A percentile compares a stretch with the other conserved stretches of the same genome.
These are phyloP conservation scores for Fusarium guadeloupense DNA, from an alignment of 2,329 filamentous ascomycete species.

Conservation along the genomic window DNA sequence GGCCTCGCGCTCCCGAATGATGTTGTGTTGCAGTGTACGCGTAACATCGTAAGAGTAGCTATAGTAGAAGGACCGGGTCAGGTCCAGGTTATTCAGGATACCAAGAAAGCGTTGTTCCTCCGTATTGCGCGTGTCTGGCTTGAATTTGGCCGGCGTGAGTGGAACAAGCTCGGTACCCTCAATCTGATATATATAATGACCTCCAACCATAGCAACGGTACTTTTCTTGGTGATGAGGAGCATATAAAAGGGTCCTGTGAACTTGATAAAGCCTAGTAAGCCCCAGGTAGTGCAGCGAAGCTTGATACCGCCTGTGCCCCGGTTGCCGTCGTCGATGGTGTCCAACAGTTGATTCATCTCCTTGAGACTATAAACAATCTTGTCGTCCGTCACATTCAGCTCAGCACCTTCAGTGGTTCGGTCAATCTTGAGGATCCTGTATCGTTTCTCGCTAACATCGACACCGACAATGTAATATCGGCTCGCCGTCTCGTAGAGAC, in stretches of 20 bases:
- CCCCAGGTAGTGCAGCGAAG: slow-evolving; percentile 93
- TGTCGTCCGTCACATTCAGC: slow-evolving; percentile 89
- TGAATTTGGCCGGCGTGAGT: slow-evolving; percentile 78
- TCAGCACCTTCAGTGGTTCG: slow-evolving; percentile 81
- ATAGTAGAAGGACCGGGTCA: slow-evolving; percentile 95
- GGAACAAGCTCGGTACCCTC: slow-evolving; percentile 93
- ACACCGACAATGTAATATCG: slow-evolving; percentile 95
- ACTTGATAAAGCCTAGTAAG: slow-evolving; percentile 91
- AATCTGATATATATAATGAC: slow-evolving; percentile 95
- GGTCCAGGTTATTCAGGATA: slow-evolving; percentile 89
- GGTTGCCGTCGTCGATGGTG: slow-evolving; percentile 95
- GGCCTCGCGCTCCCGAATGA: slow-evolving; percentile 79
- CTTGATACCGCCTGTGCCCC: slow-evolving; percentile 86
- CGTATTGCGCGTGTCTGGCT: slow-evolving; percentile 79
- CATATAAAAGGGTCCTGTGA: slow-evolving; percentile 98
- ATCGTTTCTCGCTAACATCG: slow-evolving; percentile 87
- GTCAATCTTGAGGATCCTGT: slow-evolving; percentile 94
- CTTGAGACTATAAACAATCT: slow-evolving; percentile 89
- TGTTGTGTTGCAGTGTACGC: slow-evolving; percentile 89
- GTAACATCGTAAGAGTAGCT: slow-evolving; percentile 99
- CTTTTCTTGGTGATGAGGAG: slow-evolving; percentile 94
- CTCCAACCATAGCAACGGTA: slow-evolving; percentile 94
- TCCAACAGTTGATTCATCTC: slow-evolving; percentile 95
- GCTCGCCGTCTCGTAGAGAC: slow-evolving; percentile 93
- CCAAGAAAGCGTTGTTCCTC: slow-evolving; percentile 90